Evolutionary conservation across 2,329 filamentous ascomycete species (phyloP).

Genomic region (Rhexocercosporidium sp.): DNA sequence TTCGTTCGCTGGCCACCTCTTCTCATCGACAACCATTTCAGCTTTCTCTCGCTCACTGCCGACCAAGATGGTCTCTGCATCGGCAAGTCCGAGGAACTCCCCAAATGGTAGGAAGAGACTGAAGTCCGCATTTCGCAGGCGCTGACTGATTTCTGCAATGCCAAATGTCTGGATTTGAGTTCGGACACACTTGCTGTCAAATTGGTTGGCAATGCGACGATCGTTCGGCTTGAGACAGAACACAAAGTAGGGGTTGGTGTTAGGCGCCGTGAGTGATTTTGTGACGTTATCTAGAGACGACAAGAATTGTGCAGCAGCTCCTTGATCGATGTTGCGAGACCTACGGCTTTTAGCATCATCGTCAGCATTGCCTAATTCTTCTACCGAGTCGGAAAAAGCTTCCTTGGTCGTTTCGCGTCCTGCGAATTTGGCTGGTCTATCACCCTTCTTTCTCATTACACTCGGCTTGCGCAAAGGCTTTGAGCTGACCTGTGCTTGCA

Average conservation of each 20-base stretch:
- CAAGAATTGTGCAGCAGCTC: constrained; percentile 91
- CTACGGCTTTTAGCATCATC: constrained; percentile 48
- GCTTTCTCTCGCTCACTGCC: constrained; percentile 92
- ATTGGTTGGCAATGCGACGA: constrained; percentile 95
- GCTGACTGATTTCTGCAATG: constrained; percentile 95
- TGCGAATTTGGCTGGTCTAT: constrained; percentile 36
- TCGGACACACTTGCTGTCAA: constrained; percentile 97
- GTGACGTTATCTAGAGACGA: constrained; percentile 89
- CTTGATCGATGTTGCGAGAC: constrained; percentile 67
- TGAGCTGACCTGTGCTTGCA: constrained; percentile 95
- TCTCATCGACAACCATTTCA: constrained; percentile 89
- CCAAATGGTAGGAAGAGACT: constrained; percentile 94
- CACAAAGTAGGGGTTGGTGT: constrained; percentile 93
- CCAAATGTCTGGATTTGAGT: constrained; percentile 94
- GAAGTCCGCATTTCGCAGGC: constrained; percentile 91
- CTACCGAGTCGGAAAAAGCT: constrained; percentile 39
- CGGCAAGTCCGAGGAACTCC: constrained; percentile 89
- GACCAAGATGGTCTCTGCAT: constrained; percentile 83
- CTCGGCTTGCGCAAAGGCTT: constrained; percentile 93
- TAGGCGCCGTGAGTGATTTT: constrained; percentile 79
- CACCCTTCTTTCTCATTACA: constrained; percentile 79
- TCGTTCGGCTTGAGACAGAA: constrained; percentile 99
- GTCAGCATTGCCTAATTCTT: constrained; percentile 54
- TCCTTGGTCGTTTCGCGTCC: constrained; percentile 44
- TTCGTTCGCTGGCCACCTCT: constrained; percentile 91